phyloP scores from a whole-genome alignment of 495 filamentous ascomycete genomes.

The Neurospora sp. region DNA sequence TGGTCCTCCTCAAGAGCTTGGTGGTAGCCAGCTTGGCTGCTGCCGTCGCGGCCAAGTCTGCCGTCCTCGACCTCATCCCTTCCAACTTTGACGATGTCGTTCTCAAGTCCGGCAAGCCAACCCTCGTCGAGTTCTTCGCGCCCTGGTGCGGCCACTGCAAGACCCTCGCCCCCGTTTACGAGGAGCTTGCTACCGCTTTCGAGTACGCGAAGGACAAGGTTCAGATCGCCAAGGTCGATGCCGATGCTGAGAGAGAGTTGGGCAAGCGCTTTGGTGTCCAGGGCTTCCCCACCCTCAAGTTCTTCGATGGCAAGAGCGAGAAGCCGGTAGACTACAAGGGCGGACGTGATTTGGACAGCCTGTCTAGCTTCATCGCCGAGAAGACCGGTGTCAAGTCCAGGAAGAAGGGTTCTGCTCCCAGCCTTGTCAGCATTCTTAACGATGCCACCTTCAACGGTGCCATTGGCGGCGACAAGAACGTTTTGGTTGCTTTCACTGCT shows the following conservation, averaged over 20 bases:
- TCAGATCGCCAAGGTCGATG: slow-evolving; percentile 87
- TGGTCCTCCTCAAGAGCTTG: slow-evolving; percentile 46
- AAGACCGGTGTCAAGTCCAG: slow-evolving; percentile 79
- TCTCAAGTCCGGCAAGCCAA: slow-evolving; percentile 85
- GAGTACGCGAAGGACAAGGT: slow-evolving; percentile 71
- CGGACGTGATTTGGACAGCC: slow-evolving; percentile 78
- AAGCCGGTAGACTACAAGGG: slow-evolving; percentile 77
- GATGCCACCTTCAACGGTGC: slow-evolving; percentile 66
- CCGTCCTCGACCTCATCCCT: slow-evolving; percentile 81
- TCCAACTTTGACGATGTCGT: slow-evolving; percentile 84
- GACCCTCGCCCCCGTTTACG: slow-evolving; percentile 86
- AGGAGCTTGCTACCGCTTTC: slow-evolving; percentile 74
- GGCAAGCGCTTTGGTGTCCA: slow-evolving; percentile 80
- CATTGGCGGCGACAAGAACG: slow-evolving; percentile 79
- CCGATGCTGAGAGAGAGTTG: slow-evolving; percentile 74
- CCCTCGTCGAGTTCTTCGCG: slow-evolving; percentile 97
- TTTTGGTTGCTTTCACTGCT: slow-evolving; percentile 91
- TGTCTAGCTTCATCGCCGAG: slow-evolving; percentile 70
- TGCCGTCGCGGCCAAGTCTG: slow-evolving; percentile 41
- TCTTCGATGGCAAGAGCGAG: slow-evolving; percentile 94
- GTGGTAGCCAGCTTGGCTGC: slow-evolving; percentile 37
- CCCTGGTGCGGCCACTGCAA: slow-evolving; percentile 99
- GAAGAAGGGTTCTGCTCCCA: slow-evolving; percentile 55
- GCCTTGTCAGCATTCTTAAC: slow-evolving; percentile 68
- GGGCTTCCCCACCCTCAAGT: slow-evolving; percentile 96